phyloP scores from a whole-genome alignment of 2,329 filamentous ascomycete species.

The Metarhizium album region DNA sequence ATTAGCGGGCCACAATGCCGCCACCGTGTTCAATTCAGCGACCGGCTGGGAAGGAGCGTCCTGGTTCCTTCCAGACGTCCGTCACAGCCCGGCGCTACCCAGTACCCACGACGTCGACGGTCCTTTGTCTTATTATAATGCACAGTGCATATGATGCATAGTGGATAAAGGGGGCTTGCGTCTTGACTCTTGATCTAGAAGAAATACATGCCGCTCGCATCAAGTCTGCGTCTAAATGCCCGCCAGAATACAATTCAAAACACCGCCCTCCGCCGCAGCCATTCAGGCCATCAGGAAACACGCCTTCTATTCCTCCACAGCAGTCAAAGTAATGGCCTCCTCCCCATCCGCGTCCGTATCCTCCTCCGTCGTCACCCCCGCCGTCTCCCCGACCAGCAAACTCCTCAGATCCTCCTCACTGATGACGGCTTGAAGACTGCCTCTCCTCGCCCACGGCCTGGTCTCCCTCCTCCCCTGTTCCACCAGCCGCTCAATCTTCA shows the following conservation, averaged over 20 bases:
- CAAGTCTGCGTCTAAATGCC: neutral
- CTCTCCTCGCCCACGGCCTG: slow-evolving; percentile 33
- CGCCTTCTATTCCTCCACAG: slow-evolving; percentile 15
- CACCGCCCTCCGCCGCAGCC: neutral
- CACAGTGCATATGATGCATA: no score
- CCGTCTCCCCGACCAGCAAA: slow-evolving; percentile 30
- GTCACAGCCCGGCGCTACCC: no score
- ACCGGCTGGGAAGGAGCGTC: neutral
- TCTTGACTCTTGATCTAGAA: neutral
- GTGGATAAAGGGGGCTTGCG: no score
- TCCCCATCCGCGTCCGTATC: slow-evolving; percentile 25
- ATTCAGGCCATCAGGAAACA: no score
- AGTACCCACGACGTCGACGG: no score
- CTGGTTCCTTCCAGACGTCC: neutral
- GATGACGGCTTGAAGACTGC: slow-evolving; percentile 48
- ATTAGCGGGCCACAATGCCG: slow-evolving; percentile 10
- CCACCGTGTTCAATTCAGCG: slow-evolving; percentile 22
- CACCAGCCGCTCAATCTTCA: slow-evolving; percentile 68
- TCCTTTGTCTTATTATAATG: no score
- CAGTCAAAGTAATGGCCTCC: slow-evolving; percentile 14
- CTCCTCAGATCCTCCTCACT: slow-evolving; percentile 49
- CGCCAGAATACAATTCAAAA: neutral
- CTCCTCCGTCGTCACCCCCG: slow-evolving; percentile 26
- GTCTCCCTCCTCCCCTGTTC: slow-evolving; percentile 47
- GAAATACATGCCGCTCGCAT: neutral